These are phyloP conservation scores for Backusella macrospora DNA, from an alignment of 192 early-diverging fungal genomes.

Conservation along the genomic window DNA sequence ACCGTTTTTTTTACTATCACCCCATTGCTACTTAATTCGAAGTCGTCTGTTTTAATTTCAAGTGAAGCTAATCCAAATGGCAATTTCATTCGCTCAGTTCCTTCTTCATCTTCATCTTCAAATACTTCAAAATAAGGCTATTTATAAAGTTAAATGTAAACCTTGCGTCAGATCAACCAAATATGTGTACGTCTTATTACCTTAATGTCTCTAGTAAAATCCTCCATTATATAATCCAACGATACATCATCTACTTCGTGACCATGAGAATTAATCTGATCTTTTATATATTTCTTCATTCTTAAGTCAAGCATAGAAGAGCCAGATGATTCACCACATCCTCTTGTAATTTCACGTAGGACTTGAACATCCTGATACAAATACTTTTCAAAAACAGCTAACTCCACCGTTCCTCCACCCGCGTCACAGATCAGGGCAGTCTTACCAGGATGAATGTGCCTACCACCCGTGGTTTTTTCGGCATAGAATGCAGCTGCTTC, in stretches of 20 bases:
- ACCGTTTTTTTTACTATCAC: slow-evolving; percentile 33
- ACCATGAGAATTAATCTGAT: slow-evolving; percentile 39
- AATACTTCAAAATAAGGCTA: slow-evolving; percentile 44
- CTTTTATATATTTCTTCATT: slow-evolving; percentile 47
- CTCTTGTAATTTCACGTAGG: slow-evolving; percentile 52
- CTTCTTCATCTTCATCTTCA: slow-evolving; percentile 43
- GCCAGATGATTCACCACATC: slow-evolving; percentile 56
- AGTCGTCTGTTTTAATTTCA: background rate
- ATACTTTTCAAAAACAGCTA: slow-evolving; percentile 20
- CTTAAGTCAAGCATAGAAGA: slow-evolving; percentile 49
- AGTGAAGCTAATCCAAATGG: background rate
- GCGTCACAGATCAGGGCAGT: slow-evolving; percentile 56
- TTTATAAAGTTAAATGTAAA: background rate
- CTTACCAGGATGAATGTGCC: slow-evolving; percentile 43
- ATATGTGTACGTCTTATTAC: slow-evolving; percentile 8
- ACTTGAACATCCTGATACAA: slow-evolving; percentile 2
- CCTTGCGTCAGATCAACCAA: no score
- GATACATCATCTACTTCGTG: slow-evolving; percentile 20
- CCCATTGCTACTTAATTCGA: slow-evolving; percentile 38
- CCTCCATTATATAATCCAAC: slow-evolving; percentile 38
- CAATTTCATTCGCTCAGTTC: slow-evolving; percentile 22
- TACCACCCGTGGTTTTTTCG: slow-evolving; percentile 44
- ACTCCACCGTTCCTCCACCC: slow-evolving; percentile 60
- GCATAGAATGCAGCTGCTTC: slow-evolving; percentile 56
- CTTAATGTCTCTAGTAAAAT: slow-evolving; percentile 51